Conservation (phyloP, 2,329 filamentous ascomycete species). For the Fusarium mexicanum region DNA sequence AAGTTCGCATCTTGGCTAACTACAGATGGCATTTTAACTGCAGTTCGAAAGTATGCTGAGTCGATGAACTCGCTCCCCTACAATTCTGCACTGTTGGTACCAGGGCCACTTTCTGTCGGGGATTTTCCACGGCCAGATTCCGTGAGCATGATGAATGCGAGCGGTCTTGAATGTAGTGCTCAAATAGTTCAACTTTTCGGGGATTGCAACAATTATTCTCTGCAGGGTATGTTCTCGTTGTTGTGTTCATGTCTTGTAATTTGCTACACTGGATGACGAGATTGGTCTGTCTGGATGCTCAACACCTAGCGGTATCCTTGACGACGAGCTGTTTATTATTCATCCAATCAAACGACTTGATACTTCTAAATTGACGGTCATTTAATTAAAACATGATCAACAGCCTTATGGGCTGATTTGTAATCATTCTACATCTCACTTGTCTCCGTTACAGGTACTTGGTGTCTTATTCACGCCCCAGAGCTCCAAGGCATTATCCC, state of each 20-base stretch:
- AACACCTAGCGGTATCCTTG: background rate
- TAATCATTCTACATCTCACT: background rate
- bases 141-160: background rate
- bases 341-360: background rate
- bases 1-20: background rate
- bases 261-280: background rate
- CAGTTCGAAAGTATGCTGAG: background rate
- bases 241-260: background rate
- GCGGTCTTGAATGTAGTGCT: background rate
- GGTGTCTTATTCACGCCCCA: background rate
- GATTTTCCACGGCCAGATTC: background rate
- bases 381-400: background rate
- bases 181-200: background rate
- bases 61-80: background rate
- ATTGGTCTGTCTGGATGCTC: background rate
- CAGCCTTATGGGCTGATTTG: background rate
- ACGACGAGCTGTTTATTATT: background rate
- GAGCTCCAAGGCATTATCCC: background rate
- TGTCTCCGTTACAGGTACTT: background rate
- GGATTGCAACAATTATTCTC: background rate
- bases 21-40: background rate
- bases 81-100: background rate
- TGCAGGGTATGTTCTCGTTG: background rate
- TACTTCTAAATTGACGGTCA: background rate
- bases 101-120: background rate